Evolutionary conservation across 352 stramenopile species (phyloP).

Genomic region (Globisporangium barbulae): DNA sequence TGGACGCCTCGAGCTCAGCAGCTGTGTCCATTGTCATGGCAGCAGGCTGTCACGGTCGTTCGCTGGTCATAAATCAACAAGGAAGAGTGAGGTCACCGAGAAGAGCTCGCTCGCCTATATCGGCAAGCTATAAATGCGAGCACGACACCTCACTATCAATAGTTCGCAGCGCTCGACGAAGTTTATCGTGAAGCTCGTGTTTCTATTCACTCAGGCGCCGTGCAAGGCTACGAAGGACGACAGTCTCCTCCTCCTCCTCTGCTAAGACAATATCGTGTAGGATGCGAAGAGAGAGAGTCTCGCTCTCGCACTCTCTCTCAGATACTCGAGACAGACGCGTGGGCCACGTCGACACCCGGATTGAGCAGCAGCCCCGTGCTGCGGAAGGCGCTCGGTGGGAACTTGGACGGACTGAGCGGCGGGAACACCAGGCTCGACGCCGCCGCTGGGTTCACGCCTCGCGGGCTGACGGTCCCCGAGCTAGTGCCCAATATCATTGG

Average conservation of each 20-base stretch:
- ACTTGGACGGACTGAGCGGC: slow-evolving; percentile 34
- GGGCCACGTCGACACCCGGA: neutral
- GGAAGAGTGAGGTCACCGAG: neutral
- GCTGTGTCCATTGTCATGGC: neutral
- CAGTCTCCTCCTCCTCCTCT: neutral
- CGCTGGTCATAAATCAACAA: neutral
- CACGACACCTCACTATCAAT: neutral
- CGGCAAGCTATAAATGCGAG: neutral
- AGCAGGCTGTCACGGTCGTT: neutral
- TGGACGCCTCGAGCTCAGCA: neutral
- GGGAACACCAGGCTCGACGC: slow-evolving; percentile 16
- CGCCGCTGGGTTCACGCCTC: slow-evolving; percentile 1
- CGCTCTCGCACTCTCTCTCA: neutral
- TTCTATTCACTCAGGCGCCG: neutral
- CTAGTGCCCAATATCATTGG: neutral
- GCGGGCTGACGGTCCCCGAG: neutral
- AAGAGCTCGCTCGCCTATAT: neutral
- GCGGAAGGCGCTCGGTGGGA: slow-evolving; percentile 31
- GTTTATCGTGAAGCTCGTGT: neutral
- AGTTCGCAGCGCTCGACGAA: neutral
- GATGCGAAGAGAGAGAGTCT: neutral
- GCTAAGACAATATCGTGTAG: neutral
- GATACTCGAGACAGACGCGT: slow-evolving; percentile 18
- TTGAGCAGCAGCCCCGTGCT: slow-evolving; percentile 14
- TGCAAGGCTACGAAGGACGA: no score